Evolutionary conservation across 306 rosid genomes (phyloP), one percentile per base, ranked within the genome.

Genomic region (Vachellia collinsii): DNA sequence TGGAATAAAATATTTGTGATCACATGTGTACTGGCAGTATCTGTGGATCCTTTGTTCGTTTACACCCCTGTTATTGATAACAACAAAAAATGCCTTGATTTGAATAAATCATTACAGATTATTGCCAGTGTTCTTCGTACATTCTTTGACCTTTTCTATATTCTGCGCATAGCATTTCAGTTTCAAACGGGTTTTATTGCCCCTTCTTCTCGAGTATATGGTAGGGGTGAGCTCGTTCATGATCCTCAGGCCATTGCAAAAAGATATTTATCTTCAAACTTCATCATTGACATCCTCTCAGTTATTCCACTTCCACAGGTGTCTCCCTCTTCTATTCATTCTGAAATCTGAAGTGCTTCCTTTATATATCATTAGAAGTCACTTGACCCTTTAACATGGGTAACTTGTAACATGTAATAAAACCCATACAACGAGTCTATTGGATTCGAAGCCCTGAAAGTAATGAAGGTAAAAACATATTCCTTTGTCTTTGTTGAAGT

Each of bases 1-100:
- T 93, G 99, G 98, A 96, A 96, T 79, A 93, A 88, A 80, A 87
- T 92, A 80, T 89, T 93, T 83, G 90, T 89, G 67, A 65, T 89
- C 56, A 83, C 97, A 1, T 92, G 97, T 90, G 88, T 92, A 11
- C 20, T 93, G 72, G 94, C 99, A 36, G 80, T 92, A 11, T 86
- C 92, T 46, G 81, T 95, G 76, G 99, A 95, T 79, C 96, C 99
- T 0, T 66, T 95, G 59, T 95, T 95, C 88, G 88, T 92, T 71
- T 95, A 93, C 89, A 83, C 89, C 69, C 90, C 92, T 7, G 88
- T 81, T 77, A 78, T 89, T 2, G 51, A 84, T 41, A 72, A 11
- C 1, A 0, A 36, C 0, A 0, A 36, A 0, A 88, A 80, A 70
- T 90, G 98, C 81, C 29, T 56, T 20, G 63, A 8, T 20, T n/a